Percentiles rank a stretch among this genome's conserved stretches.
These are phyloP conservation scores for Kokia cookei DNA, from an alignment of 441 rosid genomes.

Conservation along the genomic window DNA sequence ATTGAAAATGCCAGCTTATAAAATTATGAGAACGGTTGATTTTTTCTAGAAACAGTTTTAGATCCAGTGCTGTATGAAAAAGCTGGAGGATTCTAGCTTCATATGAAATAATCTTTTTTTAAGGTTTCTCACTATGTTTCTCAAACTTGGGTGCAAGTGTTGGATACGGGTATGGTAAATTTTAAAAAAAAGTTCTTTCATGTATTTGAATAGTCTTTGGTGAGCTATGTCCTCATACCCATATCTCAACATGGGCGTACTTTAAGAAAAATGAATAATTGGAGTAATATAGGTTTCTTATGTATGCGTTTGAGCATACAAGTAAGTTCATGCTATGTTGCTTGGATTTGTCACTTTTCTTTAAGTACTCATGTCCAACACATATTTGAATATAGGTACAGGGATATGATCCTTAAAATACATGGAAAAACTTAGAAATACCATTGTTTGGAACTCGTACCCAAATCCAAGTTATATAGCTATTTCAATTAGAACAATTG, in stretches of 20 bases:
- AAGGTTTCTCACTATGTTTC: no score
- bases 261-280: no score
- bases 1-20: neutral
- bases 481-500: neutral
- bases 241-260: no score
- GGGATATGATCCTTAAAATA: no score
- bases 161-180: no score
- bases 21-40: neutral
- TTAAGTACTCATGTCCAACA: neutral
- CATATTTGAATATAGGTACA: no score
- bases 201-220: no score
- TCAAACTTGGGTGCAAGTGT: no score
- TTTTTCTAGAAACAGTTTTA: neutral
- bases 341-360: neutral
- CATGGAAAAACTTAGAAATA: no score
- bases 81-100: neutral
- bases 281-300: neutral
- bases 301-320: neutral
- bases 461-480: neutral
- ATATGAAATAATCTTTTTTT: neutral
- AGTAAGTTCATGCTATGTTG: neutral
- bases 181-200: no score
- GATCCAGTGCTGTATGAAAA: neutral
- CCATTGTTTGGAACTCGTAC: no score
- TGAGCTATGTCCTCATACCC: no score